Evolutionary conservation across 140 eudicot genomes (phyloP).

Genomic region (Cichorium intybus): DNA sequence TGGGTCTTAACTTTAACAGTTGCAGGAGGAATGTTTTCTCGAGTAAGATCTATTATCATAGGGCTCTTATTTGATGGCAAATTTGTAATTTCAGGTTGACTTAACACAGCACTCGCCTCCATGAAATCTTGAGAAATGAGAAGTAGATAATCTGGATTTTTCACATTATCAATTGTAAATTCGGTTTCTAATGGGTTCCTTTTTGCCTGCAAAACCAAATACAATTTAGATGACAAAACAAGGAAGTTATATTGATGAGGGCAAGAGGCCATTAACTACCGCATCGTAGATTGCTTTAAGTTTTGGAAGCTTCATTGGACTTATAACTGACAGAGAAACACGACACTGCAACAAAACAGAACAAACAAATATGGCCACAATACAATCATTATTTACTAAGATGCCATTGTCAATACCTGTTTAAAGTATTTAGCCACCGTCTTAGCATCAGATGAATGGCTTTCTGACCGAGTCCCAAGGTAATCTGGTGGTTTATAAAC

Average conservation of each 20-base stretch:
- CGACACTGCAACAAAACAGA: conserved; percentile 45
- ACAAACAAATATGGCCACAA: neutral
- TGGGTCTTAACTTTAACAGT: too few species aligned
- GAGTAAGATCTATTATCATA: conserved; percentile 32
- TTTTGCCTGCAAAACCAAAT: conserved; percentile 61
- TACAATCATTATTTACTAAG: too few species aligned
- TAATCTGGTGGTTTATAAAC: too few species aligned
- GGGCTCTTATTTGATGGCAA: conserved; percentile 39
- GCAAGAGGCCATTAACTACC: too few species aligned
- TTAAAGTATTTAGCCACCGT: conserved; percentile 53
- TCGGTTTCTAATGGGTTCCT: conserved; percentile 56
- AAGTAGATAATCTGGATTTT: conserved; percentile 55
- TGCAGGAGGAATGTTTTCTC: too few species aligned
- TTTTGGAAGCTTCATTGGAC: conserved; percentile 62
- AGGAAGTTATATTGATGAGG: too few species aligned
- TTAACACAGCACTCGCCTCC: conserved; percentile 60
- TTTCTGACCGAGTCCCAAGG: too few species aligned
- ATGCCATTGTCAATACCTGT: conserved; percentile 34
- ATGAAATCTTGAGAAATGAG: conserved; percentile 55
- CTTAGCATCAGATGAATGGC: conserved; percentile 57
- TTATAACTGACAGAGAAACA: conserved; percentile 64
- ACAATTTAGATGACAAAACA: too few species aligned
- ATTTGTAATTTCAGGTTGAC: conserved; percentile 44
- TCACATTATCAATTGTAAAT: conserved; percentile 44
- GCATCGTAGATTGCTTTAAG: conserved; percentile 57